Conservation (phyloP, 1,284 basidiomycete genomes). For the Trametes hirsuta region DNA sequence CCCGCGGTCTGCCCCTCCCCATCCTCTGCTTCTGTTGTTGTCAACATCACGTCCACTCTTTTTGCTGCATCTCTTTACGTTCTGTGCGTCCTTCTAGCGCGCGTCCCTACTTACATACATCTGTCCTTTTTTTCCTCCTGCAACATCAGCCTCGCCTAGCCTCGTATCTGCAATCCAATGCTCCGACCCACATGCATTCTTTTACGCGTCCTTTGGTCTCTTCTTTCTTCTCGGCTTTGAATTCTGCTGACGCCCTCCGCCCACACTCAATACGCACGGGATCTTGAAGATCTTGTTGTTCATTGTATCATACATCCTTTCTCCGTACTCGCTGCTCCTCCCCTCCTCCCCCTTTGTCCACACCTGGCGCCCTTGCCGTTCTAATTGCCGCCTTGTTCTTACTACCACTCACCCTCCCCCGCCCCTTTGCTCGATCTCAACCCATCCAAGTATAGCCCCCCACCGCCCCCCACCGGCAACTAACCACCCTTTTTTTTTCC, state of each 20-base stretch:
- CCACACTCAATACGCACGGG: conserved; percentile 8
- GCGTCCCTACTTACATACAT: not conserved
- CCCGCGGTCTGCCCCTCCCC: not conserved
- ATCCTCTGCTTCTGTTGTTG: not conserved
- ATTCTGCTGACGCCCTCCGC: not conserved
- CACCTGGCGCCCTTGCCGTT: not conserved
- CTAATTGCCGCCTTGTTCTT: conserved; percentile 11
- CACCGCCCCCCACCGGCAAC: not conserved
- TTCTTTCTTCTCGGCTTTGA: not conserved
- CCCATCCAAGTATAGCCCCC: not conserved
- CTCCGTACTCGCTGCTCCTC: not conserved
- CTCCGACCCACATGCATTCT: conserved; percentile 9
- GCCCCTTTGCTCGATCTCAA: not conserved
- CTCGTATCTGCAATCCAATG: conserved; percentile 1
- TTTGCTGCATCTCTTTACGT: no score
- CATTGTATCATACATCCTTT: conserved; percentile 23
- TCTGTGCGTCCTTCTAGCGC: no score
- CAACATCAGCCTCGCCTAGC: not conserved
- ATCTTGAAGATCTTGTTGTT: conserved; percentile 27
- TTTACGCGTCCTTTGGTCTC: not conserved
- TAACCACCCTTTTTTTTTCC: not conserved
- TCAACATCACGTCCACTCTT: not conserved
- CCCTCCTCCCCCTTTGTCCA: not conserved
- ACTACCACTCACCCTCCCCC: not conserved
- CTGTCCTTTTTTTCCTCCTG: not conserved